These are phyloP conservation scores for Plasmodium chabaudi DNA, from an alignment of 169 alveolate species.

Conservation along the genomic window DNA sequence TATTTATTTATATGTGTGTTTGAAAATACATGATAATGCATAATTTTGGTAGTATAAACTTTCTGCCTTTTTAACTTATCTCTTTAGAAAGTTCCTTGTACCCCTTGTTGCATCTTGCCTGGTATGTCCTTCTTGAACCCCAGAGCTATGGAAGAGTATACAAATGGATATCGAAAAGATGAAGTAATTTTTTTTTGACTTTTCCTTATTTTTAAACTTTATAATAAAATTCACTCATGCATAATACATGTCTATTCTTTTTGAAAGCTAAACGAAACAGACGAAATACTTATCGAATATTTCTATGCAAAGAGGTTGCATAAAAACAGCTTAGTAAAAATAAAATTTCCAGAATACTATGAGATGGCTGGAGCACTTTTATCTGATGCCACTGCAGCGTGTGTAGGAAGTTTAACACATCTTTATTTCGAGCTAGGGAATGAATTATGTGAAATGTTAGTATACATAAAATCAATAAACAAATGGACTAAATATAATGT, in stretches of 20 bases:
- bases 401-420: slow-evolving; percentile 82
- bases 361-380: slow-evolving; percentile 85
- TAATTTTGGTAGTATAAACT: background rate
- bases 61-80: background rate
- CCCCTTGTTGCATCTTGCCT: slow-evolving; percentile 80
- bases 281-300: slow-evolving; percentile 50
- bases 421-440: slow-evolving; percentile 84
- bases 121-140: slow-evolving; percentile 83
- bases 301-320: slow-evolving; percentile 67
- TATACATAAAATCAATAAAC: slow-evolving; percentile 13
- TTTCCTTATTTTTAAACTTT: slow-evolving; percentile 21
- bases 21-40: slow-evolving; percentile 3
- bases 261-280: slow-evolving; percentile 78
- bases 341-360: slow-evolving; percentile 82
- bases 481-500: too few species aligned
- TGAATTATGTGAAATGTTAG: slow-evolving; percentile 82
- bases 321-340: slow-evolving; percentile 79
- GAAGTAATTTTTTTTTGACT: slow-evolving; percentile 73
- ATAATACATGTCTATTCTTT: slow-evolving; percentile 41
- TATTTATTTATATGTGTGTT: background rate
- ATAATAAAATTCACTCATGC: background rate
- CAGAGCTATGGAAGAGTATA: slow-evolving; percentile 83
- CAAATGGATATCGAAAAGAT: slow-evolving; percentile 78
- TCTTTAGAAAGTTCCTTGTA: slow-evolving; percentile 85
- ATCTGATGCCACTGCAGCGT: slow-evolving; percentile 86